Percentiles rank a stretch among this genome's conserved stretches.
These are phyloP conservation scores for Flaveria ramosissima DNA, from an alignment of 129 eudicot species.

Conservation along the genomic window DNA sequence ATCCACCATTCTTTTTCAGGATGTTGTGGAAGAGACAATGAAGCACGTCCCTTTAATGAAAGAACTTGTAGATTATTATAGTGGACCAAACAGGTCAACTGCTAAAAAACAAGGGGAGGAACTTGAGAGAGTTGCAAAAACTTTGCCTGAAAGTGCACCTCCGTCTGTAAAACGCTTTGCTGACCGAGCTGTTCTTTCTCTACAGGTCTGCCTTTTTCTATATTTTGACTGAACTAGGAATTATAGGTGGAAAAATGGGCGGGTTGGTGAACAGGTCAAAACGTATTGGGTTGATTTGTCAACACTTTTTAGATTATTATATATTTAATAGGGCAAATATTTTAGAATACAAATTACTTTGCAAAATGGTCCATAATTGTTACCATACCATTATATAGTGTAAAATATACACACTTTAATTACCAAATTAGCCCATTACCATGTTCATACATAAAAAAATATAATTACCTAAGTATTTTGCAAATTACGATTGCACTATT, in stretches of 20 bases:
- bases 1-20: slow-evolving; percentile 44
- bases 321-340: background rate
- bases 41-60: slow-evolving; percentile 68
- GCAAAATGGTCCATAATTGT: background rate
- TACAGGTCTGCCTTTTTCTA: slow-evolving; percentile 55
- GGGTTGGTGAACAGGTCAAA: background rate
- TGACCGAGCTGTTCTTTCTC: slow-evolving; percentile 81
- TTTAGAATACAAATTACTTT: background rate
- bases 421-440: background rate
- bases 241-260: background rate
- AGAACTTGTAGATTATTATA: slow-evolving; percentile 69
- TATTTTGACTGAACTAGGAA: background rate
- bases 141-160: slow-evolving; percentile 74
- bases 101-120: slow-evolving; percentile 81
- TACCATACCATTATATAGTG: background rate
- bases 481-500: background rate
- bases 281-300: background rate
- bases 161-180: slow-evolving; percentile 66
- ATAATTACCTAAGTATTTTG: background rate
- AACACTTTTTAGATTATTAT: background rate
- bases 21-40: slow-evolving; percentile 73
- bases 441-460: background rate
- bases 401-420: background rate
- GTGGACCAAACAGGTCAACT: slow-evolving; percentile 84
- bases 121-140: slow-evolving; percentile 90